Percentiles rank a stretch among this genome's conserved stretches.
Evolutionary conservation across 1,284 basidiomycete species (phyloP).

Genomic region (Cutaneotrichosporon sp.): DNA sequence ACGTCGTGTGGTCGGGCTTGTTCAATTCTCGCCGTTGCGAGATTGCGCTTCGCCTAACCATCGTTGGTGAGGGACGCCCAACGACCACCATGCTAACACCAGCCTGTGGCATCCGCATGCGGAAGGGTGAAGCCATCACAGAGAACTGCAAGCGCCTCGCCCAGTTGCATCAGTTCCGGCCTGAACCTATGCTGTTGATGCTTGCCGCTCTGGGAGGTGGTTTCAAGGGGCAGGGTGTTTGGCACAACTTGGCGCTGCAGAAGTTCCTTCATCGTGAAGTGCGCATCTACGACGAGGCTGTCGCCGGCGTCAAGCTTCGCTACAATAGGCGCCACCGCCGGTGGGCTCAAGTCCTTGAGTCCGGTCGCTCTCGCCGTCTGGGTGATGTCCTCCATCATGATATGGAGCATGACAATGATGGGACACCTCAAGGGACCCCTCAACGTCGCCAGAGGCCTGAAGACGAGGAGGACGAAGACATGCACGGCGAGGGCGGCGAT

Average conservation of each 20-base stretch:
- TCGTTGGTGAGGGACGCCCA: conserved; percentile 61
- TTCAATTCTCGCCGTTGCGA: conserved; percentile 68
- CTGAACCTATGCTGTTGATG: conserved; percentile 66
- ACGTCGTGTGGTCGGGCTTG: conserved; percentile 72
- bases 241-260: conserved; percentile 71
- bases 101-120: conserved; percentile 70
- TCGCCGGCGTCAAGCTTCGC: conserved; percentile 59
- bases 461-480: conserved; percentile 19
- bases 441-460: not conserved
- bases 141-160: conserved; percentile 55
- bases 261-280: conserved; percentile 79
- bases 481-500: conserved; percentile 7
- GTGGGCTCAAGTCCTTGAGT: conserved; percentile 46
- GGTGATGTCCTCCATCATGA: conserved; percentile 26
- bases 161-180: conserved; percentile 75
- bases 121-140: conserved; percentile 62
- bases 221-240: conserved; percentile 66
- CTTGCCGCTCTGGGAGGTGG: conserved; percentile 65
- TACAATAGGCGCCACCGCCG: conserved; percentile 26
- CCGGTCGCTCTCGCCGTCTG: conserved; percentile 29
- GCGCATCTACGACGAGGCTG: conserved; percentile 63
- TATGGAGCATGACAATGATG: conserved; percentile 17
- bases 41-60: conserved; percentile 67
- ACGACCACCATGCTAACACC: not conserved
- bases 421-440: not conserved